A percentile compares a stretch with the other conserved stretches of the same genome.
These are phyloP conservation scores for Cryptosporidium ryanae DNA, from an alignment of 169 alveolate genomes.

Conservation along the genomic window DNA sequence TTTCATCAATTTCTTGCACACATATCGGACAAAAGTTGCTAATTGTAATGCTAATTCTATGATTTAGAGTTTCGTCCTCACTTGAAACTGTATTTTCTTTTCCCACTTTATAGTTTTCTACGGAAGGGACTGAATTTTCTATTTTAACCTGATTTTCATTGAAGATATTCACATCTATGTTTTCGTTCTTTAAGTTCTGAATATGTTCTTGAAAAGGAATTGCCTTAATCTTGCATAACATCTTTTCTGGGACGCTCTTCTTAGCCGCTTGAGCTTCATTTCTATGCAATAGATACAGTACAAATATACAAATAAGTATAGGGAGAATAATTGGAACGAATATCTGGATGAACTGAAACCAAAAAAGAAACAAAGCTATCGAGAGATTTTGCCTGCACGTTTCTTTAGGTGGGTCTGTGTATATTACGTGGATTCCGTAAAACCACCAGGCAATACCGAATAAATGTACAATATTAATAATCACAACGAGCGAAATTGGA, in stretches of 20 bases:
- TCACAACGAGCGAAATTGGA: conserved; percentile 13
- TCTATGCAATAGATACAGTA: conserved; percentile 55
- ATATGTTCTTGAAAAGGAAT: conserved; percentile 53
- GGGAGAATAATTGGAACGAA: conserved; percentile 62
- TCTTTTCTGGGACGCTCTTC: conserved; percentile 50
- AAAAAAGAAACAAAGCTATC: conserved; percentile 46
- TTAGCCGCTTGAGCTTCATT: conserved; percentile 45
- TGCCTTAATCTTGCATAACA: conserved; percentile 57
- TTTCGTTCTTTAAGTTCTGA: conserved; percentile 17
- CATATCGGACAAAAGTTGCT: conserved; percentile 64
- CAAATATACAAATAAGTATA: conserved; percentile 23
- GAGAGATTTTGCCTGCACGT: conserved; percentile 41
- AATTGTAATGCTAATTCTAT: conserved; percentile 47
- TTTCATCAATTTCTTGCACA: conserved; percentile 71
- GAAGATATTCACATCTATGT: conserved; percentile 39
- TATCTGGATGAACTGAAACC: conserved; percentile 66
- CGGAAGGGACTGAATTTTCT: neutral
- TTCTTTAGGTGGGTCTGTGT: conserved; percentile 52
- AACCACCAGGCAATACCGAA: conserved; percentile 73
- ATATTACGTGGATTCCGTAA: conserved; percentile 62
- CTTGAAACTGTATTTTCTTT: neutral
- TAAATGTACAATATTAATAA: conserved; percentile 21
- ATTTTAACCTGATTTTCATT: conserved; percentile 24
- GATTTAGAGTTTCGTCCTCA: neutral
- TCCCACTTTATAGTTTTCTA: neutral